Conservation (phyloP, 2,329 filamentous ascomycete species). For the Phaeophleospora eucalypticola region DNA sequence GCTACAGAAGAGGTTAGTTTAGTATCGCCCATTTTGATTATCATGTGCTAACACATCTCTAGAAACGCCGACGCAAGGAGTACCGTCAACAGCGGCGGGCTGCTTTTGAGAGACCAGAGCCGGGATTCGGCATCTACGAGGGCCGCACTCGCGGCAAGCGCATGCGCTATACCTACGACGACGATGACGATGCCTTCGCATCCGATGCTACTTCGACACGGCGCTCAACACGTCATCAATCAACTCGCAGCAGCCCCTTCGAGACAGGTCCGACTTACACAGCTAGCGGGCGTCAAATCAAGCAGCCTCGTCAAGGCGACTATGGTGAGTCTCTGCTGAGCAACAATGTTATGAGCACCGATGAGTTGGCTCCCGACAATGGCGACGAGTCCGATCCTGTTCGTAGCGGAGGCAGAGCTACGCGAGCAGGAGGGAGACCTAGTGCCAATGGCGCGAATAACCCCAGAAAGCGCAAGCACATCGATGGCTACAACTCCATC, state of each 20-base stretch:
- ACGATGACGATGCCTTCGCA: constrained; percentile 60
- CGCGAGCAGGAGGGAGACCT: constrained; percentile 25
- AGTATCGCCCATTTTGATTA: background rate
- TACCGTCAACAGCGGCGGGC: constrained; percentile 84
- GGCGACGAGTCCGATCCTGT: constrained; percentile 46
- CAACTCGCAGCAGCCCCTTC: constrained; percentile 63
- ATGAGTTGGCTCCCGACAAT: constrained; percentile 33
- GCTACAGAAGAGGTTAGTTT: constrained; percentile 75
- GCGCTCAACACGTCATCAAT: constrained; percentile 58
- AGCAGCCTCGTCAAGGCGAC: constrained; percentile 58
- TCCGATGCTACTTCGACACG: constrained; percentile 65
- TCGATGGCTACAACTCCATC: constrained; percentile 55
- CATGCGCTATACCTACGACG: constrained; percentile 92
- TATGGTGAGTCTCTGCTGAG: constrained; percentile 61
- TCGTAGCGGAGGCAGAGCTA: constrained; percentile 37
- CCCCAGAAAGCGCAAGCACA: constrained; percentile 45
- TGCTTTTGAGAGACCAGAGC: constrained; percentile 80
- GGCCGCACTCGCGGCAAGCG: constrained; percentile 93
- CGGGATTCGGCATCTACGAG: constrained; percentile 90
- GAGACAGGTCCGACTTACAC: constrained; percentile 68
- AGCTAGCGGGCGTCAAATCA: constrained; percentile 81
- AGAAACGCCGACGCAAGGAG: constrained; percentile 91
- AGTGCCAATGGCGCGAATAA: constrained; percentile 27
- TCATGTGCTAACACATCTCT: constrained; percentile 18
- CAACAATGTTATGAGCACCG: constrained; percentile 44